These are phyloP conservation scores for Microsporum audouinii DNA, from an alignment of 2,329 filamentous ascomycete species.

Conservation along the genomic window DNA sequence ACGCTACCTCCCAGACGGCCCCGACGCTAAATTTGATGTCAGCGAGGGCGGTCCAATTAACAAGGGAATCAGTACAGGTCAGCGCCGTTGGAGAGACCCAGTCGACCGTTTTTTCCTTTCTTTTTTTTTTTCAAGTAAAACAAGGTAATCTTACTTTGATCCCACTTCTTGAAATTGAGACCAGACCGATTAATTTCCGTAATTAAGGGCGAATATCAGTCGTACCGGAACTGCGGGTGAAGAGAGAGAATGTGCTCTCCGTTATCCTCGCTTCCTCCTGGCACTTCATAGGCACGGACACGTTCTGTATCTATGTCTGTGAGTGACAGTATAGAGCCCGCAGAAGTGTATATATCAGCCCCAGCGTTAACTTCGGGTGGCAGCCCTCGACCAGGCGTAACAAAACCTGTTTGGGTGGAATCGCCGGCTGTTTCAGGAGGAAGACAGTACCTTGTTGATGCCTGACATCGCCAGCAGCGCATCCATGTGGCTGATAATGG, in stretches of 20 bases:
- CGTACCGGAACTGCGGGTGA: neutral
- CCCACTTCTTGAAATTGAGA: neutral
- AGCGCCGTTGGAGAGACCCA: neutral
- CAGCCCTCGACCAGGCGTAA: neutral
- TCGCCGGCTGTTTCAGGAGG: conserved; percentile 1
- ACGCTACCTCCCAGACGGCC: neutral
- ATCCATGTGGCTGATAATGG: neutral
- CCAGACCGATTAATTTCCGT: neutral
- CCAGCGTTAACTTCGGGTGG: neutral
- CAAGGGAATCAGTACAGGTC: neutral
- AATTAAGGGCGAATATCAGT: neutral
- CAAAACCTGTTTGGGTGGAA: conserved; percentile 2
- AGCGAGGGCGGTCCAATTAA: neutral
- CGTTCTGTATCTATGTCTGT: neutral
- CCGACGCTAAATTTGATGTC: neutral
- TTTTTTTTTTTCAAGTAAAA: neutral
- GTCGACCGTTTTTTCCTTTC: neutral
- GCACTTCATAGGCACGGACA: neutral
- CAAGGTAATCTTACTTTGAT: neutral
- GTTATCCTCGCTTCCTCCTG: too few species aligned
- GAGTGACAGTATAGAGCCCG: neutral
- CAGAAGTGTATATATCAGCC: neutral
- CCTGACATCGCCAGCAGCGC: neutral
- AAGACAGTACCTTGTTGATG: neutral
- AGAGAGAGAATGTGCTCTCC: neutral